Evolutionary conservation across 2,329 filamentous ascomycete genomes (phyloP).

Genomic region (Penicillium sp.): DNA sequence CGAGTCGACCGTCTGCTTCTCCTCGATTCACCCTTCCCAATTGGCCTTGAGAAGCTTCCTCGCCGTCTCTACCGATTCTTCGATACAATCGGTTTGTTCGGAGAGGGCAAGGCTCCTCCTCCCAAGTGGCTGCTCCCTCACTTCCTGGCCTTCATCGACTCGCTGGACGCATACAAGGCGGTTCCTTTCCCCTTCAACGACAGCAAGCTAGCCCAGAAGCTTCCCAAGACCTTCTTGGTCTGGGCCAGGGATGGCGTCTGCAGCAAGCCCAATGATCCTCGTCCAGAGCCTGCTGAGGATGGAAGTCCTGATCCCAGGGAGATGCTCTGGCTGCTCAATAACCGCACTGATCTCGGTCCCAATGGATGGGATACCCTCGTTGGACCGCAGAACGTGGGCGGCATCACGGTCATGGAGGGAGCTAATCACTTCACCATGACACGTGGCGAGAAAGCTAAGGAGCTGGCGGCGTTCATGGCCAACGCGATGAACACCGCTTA

Average conservation of each 20-base stretch:
- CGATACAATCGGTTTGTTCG: conserved; percentile 46
- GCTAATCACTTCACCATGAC: conserved; percentile 38
- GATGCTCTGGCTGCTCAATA: conserved; percentile 49
- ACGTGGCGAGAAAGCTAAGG: conserved; percentile 28
- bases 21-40: conserved; percentile 63
- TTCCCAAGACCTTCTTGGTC: conserved; percentile 44
- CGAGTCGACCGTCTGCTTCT: conserved; percentile 58
- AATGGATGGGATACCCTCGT: conserved; percentile 48
- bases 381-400: conserved; percentile 33
- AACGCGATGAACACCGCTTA: conserved; percentile 22
- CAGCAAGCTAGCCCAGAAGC: conserved; percentile 27
- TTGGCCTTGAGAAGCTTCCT: conserved; percentile 65
- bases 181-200: conserved; percentile 31
- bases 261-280: conserved; percentile 39
- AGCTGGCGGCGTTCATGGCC: conserved; percentile 29
- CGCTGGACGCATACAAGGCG: conserved; percentile 45
- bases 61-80: conserved; percentile 49
- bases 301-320: conserved; percentile 43
- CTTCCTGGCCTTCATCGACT: conserved; percentile 49
- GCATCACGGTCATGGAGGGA: conserved; percentile 31
- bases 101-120: conserved; percentile 41
- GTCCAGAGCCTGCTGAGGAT: conserved; percentile 38
- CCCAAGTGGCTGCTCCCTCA: conserved; percentile 51
- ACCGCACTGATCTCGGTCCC: conserved; percentile 46
- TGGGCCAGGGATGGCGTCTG: conserved; percentile 50